Base-by-base conservation (phyloP, 768 basidiomycete genomes). In the Macrocybe gigantea region DNA sequence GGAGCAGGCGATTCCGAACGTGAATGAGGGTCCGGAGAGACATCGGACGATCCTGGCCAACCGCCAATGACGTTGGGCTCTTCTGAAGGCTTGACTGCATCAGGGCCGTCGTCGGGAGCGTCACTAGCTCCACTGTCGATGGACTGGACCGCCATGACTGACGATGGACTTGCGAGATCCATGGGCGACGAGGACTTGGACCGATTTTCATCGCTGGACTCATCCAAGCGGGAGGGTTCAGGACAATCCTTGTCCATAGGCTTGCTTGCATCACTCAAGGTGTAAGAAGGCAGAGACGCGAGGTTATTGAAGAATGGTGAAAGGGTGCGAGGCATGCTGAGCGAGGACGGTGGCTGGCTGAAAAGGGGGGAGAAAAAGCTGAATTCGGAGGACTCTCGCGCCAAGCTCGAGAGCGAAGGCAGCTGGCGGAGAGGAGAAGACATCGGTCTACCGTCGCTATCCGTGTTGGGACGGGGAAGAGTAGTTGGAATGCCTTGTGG, bases 101-200 rank as follows among this genome's bases (percentile, higher is more conserved):
- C 36, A 6, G 51, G 47, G n/a, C 33, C 46, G 38, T 38, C 49
- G 44, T 30, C 15, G 6, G 40, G 34, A 49, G 22, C 22, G 22
- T 22, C 22, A 22, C 22, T 22, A 22, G 22, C 22, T 22, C 22
- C 22, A 22, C 22, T 22, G 4, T 1, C 22, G 22, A 22, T 22
- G 22, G 22, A 22, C 22, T 22, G 22, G 22, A 22, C 22, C 22
- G 52, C 31, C 29, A 58, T 54, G 8, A 62, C 53, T 11, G 68
- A 63, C 1, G 69, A 65, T 3, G 73, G 71, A 15, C 69, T 73
- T 9, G 66, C 66, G 4, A 78, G 60, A 13, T 75, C 74, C 69
- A 79, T 76, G 0, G 77, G 74, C 5, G 77, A 75, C 38, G 64
- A 65, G 22, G 74, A 73, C 36, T 68, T 65, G 1, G 70, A 71